These are phyloP conservation scores for Niveomyces coronatus DNA, from an alignment of 2,329 filamentous ascomycete species.

Conservation along the genomic window DNA sequence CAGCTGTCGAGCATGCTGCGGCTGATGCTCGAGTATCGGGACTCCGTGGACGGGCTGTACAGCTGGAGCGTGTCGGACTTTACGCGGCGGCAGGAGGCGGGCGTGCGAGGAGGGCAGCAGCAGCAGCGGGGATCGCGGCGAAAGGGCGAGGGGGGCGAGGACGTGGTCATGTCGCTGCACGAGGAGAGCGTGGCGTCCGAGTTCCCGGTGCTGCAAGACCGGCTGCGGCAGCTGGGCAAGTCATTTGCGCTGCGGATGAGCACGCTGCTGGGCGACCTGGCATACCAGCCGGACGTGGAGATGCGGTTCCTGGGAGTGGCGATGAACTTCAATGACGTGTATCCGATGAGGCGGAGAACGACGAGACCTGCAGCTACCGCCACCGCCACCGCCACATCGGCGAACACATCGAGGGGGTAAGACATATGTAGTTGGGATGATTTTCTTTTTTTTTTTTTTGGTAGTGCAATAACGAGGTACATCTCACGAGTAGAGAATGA, in stretches of 20 bases:
- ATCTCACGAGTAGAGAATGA: too few species aligned
- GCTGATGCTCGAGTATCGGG: slow-evolving; percentile 87
- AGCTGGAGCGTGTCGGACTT: slow-evolving; percentile 93
- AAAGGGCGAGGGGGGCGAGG: slow-evolving; percentile 17
- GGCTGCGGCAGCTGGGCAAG: slow-evolving; percentile 59
- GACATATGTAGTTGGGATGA: too few species aligned
- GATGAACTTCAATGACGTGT: slow-evolving; percentile 99
- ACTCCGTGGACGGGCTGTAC: slow-evolving; percentile 88
- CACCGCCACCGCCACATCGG: too few species aligned
- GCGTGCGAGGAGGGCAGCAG: too few species aligned
- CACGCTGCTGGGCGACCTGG: slow-evolving; percentile 76
- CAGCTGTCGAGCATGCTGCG: slow-evolving; percentile 90
- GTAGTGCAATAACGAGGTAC: too few species aligned
- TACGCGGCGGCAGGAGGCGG: slow-evolving; percentile 76
- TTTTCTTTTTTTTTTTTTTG: too few species aligned
- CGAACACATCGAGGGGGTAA: not conserved
- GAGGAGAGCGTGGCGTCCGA: slow-evolving; percentile 49
- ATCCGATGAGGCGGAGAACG: slow-evolving; percentile 25
- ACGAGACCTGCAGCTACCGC: not conserved
- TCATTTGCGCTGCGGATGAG: slow-evolving; percentile 73
- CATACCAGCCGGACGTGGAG: slow-evolving; percentile 88
- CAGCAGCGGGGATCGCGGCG: slow-evolving; percentile 45
- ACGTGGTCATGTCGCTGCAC: slow-evolving; percentile 26
- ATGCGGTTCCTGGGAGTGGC: slow-evolving; percentile 92
- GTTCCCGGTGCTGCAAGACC: slow-evolving; percentile 64